Conservation (phyloP, 192 early-diverging fungal species). For the Lobosporangium transversale region DNA sequence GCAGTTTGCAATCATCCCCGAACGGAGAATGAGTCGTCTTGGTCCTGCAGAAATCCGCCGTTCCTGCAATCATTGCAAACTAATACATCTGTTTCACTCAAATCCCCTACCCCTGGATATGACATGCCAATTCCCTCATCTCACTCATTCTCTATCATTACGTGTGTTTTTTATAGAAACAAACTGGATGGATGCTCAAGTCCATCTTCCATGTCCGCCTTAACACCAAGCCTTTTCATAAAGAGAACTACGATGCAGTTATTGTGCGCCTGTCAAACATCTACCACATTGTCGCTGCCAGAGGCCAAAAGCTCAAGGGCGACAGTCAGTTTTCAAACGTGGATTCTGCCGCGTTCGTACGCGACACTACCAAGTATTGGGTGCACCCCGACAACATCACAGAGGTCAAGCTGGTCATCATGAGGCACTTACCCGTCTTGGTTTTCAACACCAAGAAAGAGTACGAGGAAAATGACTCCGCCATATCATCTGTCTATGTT, state of each 20-base stretch:
- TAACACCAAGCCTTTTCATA: constrained; percentile 84
- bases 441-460: constrained; percentile 76
- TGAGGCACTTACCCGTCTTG: constrained; percentile 91
- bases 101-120: too few species aligned
- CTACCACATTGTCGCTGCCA: constrained; percentile 64
- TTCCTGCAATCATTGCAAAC: too few species aligned
- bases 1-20: too few species aligned
- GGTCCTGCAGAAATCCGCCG: too few species aligned
- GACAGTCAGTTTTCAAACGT: constrained; percentile 33
- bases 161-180: constrained; percentile 33
- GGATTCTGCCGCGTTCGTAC: constrained; percentile 51
- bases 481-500: constrained; percentile 93
- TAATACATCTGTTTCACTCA: too few species aligned
- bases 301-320: constrained; percentile 45
- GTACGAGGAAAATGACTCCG: constrained; percentile 79
- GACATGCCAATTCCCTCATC: too few species aligned
- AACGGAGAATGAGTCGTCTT: too few species aligned
- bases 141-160: not conserved
- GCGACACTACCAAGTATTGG: constrained; percentile 94
- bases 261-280: constrained; percentile 86
- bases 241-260: constrained; percentile 85
- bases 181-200: constrained; percentile 73
- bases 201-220: constrained; percentile 83
- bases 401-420: constrained; percentile 90
- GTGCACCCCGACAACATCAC: constrained; percentile 95